Percentiles rank a stretch among this genome's conserved stretches.
phyloP scores from a whole-genome alignment of 1,284 basidiomycete species.

The Cutaneotrichosporon spelunceum region DNA sequence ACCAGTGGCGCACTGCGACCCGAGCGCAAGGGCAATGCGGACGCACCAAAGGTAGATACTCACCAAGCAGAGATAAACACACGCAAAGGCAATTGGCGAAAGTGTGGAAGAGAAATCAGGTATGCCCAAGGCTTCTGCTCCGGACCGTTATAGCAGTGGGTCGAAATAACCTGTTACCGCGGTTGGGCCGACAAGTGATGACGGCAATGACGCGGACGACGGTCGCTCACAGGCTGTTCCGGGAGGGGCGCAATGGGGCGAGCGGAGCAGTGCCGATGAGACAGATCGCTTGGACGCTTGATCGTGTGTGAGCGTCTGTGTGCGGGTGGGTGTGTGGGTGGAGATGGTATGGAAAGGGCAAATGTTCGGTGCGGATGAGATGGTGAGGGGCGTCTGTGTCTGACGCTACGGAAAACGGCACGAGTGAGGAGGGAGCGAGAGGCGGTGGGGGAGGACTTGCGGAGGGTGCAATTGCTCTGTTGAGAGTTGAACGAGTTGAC shows the following conservation, averaged over 20 bases:
- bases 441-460: background rate
- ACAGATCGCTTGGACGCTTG: background rate
- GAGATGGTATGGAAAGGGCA: background rate
- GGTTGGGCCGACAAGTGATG: background rate
- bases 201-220: slow-evolving; percentile 2
- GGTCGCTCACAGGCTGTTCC: background rate
- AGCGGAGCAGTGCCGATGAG: background rate
- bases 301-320: background rate
- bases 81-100: background rate
- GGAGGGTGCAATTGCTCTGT: background rate
- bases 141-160: background rate
- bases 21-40: background rate
- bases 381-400: background rate
- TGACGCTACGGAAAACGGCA: background rate
- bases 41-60: background rate
- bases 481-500: background rate
- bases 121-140: background rate
- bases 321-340: background rate
- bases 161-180: background rate
- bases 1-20: background rate
- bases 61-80: background rate
- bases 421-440: background rate
- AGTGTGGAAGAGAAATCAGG: background rate
- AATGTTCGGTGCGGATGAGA: background rate
- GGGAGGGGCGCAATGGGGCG: background rate